Evolutionary conservation across 768 basidiomycete species (phyloP), one percentile per base, ranked within the genome.

Genomic region (Leccinum aurantiacum): DNA sequence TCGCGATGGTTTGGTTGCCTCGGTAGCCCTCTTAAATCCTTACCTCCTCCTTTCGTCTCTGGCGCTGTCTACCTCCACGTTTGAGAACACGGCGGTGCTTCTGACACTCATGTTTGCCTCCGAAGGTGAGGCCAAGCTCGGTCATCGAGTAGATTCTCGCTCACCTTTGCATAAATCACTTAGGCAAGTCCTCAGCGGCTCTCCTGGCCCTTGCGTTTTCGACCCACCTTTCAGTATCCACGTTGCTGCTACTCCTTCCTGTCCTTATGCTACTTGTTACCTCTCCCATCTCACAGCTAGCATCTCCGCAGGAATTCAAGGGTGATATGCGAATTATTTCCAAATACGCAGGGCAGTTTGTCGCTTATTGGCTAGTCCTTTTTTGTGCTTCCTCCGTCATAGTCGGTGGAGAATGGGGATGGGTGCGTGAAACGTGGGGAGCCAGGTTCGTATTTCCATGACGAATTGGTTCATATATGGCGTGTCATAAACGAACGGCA

Each of bases 391-490:
- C 81, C 1, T 86, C 85, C 6, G 82, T 82, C 2, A 66, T 89
- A 3, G 78, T 84, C 1, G 78, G 83, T 8, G 90, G 88, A 29
- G 80, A 83, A 46, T 82, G 77, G 79, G 71, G 74, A 24, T 96
- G 93, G 93, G 74, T 90, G 56, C 70, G 76, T 17, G 85, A 88
- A 67, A 92, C 91, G 0, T 96, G 93, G 93, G 91, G 92, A 15
- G 87, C 90, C 54, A 87, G 83, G 94, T 95, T 68, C 48, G 67
- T 69, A 3, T 54, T 51, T 66, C 48, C 47, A 3, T 47, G 13
- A 48, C 7, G 24, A 31, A 4, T 53, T 49, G 5, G 37, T 49
- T 17, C 17, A 8, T n/a, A 44, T 48, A 51, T 54, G 4, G 7
- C 14, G 41, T 27, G 6, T 48, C 22, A 41, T 47, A 33, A 60